These are phyloP conservation scores for Fusarium paranaense DNA, from an alignment of 2,329 filamentous ascomycete species.

Conservation along the genomic window DNA sequence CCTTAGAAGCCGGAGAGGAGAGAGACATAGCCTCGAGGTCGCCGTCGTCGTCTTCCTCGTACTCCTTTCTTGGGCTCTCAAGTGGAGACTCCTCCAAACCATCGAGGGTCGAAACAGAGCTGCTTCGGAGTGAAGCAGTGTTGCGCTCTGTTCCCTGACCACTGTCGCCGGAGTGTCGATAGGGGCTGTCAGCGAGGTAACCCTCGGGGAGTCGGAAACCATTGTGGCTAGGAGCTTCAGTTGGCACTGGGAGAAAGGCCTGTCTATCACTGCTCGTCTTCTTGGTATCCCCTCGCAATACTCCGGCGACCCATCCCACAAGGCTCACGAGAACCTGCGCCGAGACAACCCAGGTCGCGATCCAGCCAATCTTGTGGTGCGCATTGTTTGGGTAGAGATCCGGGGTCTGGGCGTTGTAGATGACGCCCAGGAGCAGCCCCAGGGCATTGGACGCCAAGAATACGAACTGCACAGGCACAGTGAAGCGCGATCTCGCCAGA, in stretches of 20 bases:
- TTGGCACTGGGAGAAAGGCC: constrained; percentile 72
- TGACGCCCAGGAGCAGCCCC: constrained; percentile 72
- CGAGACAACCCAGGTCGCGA: constrained; percentile 77
- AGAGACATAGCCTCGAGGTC: constrained; percentile 48
- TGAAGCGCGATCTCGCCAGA: constrained; percentile 80
- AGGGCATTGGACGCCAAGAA: constrained; percentile 74
- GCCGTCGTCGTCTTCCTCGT: constrained; percentile 62
- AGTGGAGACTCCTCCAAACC: constrained; percentile 55
- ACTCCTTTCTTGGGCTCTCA: constrained; percentile 58
- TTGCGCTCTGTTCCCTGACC: constrained; percentile 79
- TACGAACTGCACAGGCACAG: constrained; percentile 74
- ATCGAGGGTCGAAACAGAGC: constrained; percentile 69
- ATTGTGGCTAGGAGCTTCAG: constrained; percentile 48
- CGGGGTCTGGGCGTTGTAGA: constrained; percentile 85
- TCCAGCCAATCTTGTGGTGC: constrained; percentile 92
- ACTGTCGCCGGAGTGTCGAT: constrained; percentile 76
- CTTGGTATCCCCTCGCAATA: background rate
- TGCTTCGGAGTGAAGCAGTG: constrained; percentile 74
- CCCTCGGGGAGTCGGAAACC: constrained; percentile 51
- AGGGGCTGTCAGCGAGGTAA: constrained; percentile 60
- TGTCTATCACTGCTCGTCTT: constrained; percentile 41
- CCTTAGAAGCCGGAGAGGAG: constrained; percentile 54
- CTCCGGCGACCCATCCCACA: constrained; percentile 67
- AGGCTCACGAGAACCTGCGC: constrained; percentile 78
- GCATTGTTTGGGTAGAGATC: constrained; percentile 88